phyloP scores from a whole-genome alignment of 257 asterid genomes.

The Avicennia marina region DNA sequence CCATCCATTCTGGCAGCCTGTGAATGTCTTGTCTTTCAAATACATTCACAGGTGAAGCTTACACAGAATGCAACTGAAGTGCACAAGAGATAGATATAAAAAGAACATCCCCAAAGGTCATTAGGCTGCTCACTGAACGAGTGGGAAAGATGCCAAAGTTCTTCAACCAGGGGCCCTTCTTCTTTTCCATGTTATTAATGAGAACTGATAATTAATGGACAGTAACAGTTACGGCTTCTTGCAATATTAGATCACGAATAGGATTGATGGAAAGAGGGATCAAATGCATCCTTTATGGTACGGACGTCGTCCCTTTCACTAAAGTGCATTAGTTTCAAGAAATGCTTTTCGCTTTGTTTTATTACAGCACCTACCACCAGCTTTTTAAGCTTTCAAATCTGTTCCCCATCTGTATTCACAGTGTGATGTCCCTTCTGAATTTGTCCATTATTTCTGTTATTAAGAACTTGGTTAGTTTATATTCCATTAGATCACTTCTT shows the following conservation, averaged over 20 bases:
- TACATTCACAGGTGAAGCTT: not conserved
- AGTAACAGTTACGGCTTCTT: not conserved
- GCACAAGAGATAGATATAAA: not conserved
- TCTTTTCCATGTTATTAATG: not conserved
- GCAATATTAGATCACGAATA: too few species aligned
- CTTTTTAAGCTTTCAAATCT: too few species aligned
- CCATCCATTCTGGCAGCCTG: too few species aligned
- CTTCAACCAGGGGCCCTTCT: not conserved
- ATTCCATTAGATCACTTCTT: too few species aligned
- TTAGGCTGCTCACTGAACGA: not conserved
- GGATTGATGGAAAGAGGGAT: not conserved
- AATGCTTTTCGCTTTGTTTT: slow-evolving; percentile 22
- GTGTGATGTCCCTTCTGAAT: too few species aligned
- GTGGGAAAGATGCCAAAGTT: not conserved
- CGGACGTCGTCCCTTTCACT: slow-evolving; percentile 6
- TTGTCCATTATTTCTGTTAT: too few species aligned
- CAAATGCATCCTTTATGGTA: slow-evolving; percentile 16
- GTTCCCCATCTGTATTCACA: too few species aligned
- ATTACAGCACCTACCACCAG: too few species aligned
- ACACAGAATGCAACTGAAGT: not conserved
- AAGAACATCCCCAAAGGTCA: not conserved
- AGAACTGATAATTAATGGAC: not conserved
- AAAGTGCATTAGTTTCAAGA: slow-evolving; percentile 10
- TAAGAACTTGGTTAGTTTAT: too few species aligned
- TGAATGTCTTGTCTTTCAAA: not conserved